Conservation (phyloP, 768 basidiomycete genomes). For the Lactarius akahatsu region DNA sequence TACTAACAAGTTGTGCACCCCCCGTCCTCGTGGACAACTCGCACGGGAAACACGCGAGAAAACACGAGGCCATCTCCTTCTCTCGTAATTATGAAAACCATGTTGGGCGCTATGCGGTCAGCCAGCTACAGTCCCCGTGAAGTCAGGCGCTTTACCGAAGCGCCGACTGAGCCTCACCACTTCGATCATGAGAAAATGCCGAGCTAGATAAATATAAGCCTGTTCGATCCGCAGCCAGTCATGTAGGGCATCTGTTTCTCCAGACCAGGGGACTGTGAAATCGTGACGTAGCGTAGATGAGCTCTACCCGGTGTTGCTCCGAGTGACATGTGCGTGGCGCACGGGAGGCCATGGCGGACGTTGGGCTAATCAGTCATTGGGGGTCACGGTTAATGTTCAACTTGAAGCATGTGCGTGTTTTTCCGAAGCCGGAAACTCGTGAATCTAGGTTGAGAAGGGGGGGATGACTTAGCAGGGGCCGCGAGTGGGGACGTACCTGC, state of each 20-base stretch:
- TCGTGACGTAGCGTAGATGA: not conserved
- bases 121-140: not conserved
- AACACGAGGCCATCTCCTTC: conserved; percentile 7
- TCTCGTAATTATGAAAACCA: conserved; percentile 24
- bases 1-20: not conserved
- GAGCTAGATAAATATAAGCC: not conserved
- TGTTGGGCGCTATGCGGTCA: conserved; percentile 6
- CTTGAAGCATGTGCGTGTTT: not conserved
- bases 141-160: not conserved
- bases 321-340: not conserved
- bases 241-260: not conserved
- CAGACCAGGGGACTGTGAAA: not conserved
- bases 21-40: not conserved
- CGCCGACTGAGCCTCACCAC: not conserved
- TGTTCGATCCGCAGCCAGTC: not conserved
- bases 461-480: not conserved
- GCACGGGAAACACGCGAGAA: conserved; percentile 9
- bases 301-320: not conserved
- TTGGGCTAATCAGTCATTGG: not conserved
- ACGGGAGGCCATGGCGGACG: too few relatives aligned
- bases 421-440: conserved; percentile 1
- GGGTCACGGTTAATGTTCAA: not conserved
- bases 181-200: not conserved
- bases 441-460: not conserved
- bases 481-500: not conserved